phyloP scores from a whole-genome alignment of 1,139 yeast species.

The Pneumocystis sp. region DNA sequence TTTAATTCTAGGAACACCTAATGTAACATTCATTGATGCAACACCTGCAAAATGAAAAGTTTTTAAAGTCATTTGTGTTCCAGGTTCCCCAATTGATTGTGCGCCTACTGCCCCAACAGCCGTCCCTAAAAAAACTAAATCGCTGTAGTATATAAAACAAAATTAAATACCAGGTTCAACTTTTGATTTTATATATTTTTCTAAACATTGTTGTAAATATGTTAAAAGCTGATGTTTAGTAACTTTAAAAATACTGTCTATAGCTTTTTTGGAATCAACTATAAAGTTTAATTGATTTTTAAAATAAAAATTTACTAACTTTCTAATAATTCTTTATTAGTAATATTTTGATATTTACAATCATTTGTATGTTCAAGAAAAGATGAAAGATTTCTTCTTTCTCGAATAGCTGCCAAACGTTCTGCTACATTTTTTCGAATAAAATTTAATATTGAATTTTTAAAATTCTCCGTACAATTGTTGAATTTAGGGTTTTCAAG shows the following conservation, averaged over 20 bases:
- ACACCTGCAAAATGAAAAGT: constrained; percentile 99
- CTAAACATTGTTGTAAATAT: constrained; percentile 63
- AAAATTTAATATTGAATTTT: constrained; percentile 74
- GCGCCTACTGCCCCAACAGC: constrained; percentile 99
- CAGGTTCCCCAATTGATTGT: constrained; percentile 97
- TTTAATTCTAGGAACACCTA: constrained; percentile 98
- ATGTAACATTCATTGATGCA: constrained; percentile 95
- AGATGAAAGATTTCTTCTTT: constrained; percentile 35
- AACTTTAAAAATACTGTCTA: constrained; percentile 61
- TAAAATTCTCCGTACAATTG: constrained; percentile 37
- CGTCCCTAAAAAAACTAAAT: constrained; percentile 39
- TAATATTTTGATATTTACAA: constrained; percentile 27
- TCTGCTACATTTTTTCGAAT: constrained; percentile 45
- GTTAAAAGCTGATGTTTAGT: constrained; percentile 44
- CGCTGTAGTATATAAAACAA: not conserved
- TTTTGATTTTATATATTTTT: constrained; percentile 74
- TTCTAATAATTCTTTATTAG: constrained; percentile 28
- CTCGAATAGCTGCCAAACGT: constrained; percentile 43
- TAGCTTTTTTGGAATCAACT: constrained; percentile 32
- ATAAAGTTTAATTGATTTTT: constrained; percentile 15
- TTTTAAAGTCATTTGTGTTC: constrained; percentile 96
- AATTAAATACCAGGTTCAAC: constrained; percentile 52
- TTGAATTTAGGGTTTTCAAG: constrained; percentile 47
- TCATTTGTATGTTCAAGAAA: constrained; percentile 32
- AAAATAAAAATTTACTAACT: not conserved